A percentile compares a stretch with the other conserved stretches of the same genome.
Conservation (phyloP, 768 basidiomycete species). For the Candolleomyces eurysporus region DNA sequence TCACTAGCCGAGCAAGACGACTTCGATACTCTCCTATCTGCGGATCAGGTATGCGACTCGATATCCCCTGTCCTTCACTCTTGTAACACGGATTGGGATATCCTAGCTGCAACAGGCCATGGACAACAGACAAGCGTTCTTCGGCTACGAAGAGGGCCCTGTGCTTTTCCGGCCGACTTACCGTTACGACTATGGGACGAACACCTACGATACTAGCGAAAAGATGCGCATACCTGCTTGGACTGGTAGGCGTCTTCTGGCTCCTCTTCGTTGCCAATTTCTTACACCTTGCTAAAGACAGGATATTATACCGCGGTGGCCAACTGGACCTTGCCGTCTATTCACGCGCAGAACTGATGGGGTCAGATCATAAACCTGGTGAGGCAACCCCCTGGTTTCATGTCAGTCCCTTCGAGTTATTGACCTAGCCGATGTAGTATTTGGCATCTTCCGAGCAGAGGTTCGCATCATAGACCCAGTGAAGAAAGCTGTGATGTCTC, state of each 20-base stretch:
- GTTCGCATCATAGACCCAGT: constrained; percentile 76
- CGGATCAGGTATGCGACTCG: constrained; percentile 69
- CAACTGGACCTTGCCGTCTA: constrained; percentile 76
- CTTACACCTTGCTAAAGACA: constrained; percentile 54
- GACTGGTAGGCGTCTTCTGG: constrained; percentile 64
- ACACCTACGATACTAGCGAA: constrained; percentile 92
- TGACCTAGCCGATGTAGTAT: constrained; percentile 50
- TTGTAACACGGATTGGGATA: constrained; percentile 2
- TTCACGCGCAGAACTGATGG: constrained; percentile 76
- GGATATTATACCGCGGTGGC: constrained; percentile 81
- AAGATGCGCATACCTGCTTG: constrained; percentile 96
- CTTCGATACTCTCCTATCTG: constrained; percentile 70
- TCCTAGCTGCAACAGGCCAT: constrained; percentile 71
- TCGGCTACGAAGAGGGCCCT: constrained; percentile 85
- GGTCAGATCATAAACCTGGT: constrained; percentile 98
- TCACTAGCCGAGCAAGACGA: constrained; percentile 61
- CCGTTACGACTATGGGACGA: constrained; percentile 80
- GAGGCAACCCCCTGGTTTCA: constrained; percentile 10
- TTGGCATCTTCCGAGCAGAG: constrained; percentile 74
- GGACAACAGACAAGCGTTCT: constrained; percentile 70
- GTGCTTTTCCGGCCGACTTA: constrained; percentile 94
- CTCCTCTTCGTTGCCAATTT: constrained; percentile 2
- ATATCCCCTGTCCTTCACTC: constrained; percentile 15
- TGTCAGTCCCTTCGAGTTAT: constrained; percentile 1
- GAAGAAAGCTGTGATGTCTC: constrained; percentile 70